phyloP scores from a whole-genome alignment of 148 eudicot species.

The Arctostaphylos glauca region DNA sequence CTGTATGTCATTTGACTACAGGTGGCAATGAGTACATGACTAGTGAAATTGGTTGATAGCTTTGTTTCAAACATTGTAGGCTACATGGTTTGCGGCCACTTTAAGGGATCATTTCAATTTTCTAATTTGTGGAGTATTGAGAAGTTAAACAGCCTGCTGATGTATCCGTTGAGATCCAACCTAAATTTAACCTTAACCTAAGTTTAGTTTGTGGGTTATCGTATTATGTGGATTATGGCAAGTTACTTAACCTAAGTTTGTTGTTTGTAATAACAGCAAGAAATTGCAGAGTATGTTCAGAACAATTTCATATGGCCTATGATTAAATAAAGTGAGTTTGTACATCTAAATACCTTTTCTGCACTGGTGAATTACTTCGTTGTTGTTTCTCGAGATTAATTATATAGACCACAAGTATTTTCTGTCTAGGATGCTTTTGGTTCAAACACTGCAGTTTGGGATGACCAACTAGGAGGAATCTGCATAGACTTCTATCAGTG shows the following conservation, averaged over 20 bases:
- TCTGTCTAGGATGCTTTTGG: background rate
- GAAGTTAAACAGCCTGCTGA: background rate
- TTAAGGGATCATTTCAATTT: background rate
- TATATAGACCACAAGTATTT: background rate
- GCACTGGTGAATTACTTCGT: background rate
- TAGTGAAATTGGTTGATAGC: too few relatives aligned
- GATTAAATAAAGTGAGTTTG: background rate
- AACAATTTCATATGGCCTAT: background rate
- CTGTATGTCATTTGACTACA: background rate
- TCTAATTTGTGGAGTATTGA: background rate
- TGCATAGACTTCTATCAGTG: background rate
- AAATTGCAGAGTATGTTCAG: slow-evolving; percentile 4
- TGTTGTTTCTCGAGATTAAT: background rate
- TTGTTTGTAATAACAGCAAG: background rate
- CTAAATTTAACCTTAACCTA: background rate
- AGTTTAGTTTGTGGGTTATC: background rate
- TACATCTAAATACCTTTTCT: background rate
- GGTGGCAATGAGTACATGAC: background rate
- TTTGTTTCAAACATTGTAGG: background rate
- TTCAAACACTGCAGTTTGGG: background rate
- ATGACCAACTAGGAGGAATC: background rate
- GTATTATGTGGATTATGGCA: background rate
- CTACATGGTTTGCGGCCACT: background rate
- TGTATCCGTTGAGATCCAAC: background rate
- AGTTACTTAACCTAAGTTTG: background rate